Base-by-base conservation (phyloP, 306 rosid genomes). In the Castanea crenata region DNA sequence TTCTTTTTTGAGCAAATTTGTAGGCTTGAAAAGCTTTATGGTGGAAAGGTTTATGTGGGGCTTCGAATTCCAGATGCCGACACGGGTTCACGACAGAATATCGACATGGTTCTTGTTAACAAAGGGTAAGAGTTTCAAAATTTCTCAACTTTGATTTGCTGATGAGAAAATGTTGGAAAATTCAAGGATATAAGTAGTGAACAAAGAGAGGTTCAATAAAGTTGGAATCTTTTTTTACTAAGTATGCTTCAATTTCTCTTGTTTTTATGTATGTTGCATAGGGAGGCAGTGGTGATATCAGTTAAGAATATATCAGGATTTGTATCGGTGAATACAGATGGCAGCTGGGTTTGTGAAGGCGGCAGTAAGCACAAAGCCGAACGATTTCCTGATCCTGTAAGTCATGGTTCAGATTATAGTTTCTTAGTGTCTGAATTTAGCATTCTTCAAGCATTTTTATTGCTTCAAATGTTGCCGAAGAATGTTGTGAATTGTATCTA, bases 51-150 rank as follows among this genome's bases (percentile, higher is more conserved):
- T 12, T 88, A 78, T 71, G 88, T 86, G 3, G 99, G 97, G 76
- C 97, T 95, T 80, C 92, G 97, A 20, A 90, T 95, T 81, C 99
- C 99, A 1, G 99, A 95, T 78, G 92, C 97, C n/a, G 98, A 92
- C 73, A 80, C 93, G 49, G 84, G 89, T 72, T 79, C 97, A 11
- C 82, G 83, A 25, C 96, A 90, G 90, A 86, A 78, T 74, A 90
- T 95, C 85, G 94, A 95, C 78, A 64, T 90, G 20, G 94, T 95
- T 82, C 90, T 83, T n/a, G 76, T 82, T 81, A 88, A 89, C 74
- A 76, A 88, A 89, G 85, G 83, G 97, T 94, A 87, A 71, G 46
- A 9, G 4, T 59, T 23, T 77, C 12, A 20, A 20, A 4, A 14
- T 16, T 13, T 64, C 5, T 63, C 41, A 78, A 29, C 20, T 23